phyloP scores from a whole-genome alignment of 352 stramenopile genomes.

The Globisporangium mamillatum region DNA sequence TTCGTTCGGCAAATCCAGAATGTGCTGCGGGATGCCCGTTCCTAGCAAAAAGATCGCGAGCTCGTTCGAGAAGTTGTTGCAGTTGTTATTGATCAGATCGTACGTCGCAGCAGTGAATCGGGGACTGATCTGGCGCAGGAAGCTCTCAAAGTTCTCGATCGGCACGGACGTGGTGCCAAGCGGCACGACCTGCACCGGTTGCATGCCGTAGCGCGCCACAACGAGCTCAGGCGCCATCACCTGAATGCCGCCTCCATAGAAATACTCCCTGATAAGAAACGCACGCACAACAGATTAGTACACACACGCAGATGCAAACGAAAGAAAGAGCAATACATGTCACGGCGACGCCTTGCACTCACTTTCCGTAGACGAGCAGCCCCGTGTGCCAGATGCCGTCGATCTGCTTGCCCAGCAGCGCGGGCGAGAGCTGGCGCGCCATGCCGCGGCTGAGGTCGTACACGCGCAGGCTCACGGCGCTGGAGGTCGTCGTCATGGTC shows the following conservation, averaged over 20 bases:
- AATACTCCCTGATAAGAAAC: constrained; percentile 79
- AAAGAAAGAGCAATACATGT: not conserved
- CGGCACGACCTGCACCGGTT: constrained; percentile 74
- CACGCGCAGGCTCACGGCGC: constrained; percentile 85
- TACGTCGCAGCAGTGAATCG: constrained; percentile 90
- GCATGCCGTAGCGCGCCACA: constrained; percentile 80
- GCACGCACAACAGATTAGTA: constrained; percentile 2
- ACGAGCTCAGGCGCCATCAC: constrained; percentile 61
- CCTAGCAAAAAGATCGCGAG: constrained; percentile 86
- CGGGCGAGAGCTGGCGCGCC: constrained; percentile 81
- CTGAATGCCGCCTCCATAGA: constrained; percentile 94
- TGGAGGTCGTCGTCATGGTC: constrained; percentile 2
- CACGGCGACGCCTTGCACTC: not conserved
- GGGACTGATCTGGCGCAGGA: constrained; percentile 67
- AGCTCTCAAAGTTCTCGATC: constrained; percentile 81
- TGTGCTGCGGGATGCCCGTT: constrained; percentile 87
- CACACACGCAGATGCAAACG: constrained; percentile 37
- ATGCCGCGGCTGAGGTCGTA: constrained; percentile 96
- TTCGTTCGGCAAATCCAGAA: constrained; percentile 87
- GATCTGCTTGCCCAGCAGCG: constrained; percentile 91
- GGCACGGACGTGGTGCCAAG: constrained; percentile 80
- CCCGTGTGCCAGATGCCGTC: constrained; percentile 93
- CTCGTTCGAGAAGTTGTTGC: constrained; percentile 97
- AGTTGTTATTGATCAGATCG: constrained; percentile 94
- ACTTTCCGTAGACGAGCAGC: constrained; percentile 64